These are phyloP conservation scores for Cryphonectria japonica DNA, from an alignment of 2,329 filamentous ascomycete genomes.

Conservation along the genomic window DNA sequence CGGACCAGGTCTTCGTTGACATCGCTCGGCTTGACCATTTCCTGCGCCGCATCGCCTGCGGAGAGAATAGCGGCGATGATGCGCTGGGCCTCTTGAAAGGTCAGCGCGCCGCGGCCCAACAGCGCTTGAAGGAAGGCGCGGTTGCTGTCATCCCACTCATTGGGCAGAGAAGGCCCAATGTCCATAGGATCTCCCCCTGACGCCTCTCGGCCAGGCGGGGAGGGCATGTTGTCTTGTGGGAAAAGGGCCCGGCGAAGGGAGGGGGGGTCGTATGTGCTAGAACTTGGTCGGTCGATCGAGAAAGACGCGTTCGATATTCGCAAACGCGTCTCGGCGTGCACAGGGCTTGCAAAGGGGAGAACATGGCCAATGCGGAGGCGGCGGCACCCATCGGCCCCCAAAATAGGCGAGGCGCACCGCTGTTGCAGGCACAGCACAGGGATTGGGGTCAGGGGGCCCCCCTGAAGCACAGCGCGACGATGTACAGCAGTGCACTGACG, in stretches of 20 bases:
- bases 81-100: constrained; percentile 71
- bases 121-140: constrained; percentile 91
- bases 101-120: constrained; percentile 77
- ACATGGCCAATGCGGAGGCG: neutral
- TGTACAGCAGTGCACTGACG: neutral
- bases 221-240: neutral
- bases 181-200: constrained; percentile 28
- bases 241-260: neutral
- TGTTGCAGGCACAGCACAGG: neutral
- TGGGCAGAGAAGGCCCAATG: constrained; percentile 39
- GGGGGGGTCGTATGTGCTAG: neutral
- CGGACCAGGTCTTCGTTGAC: constrained; percentile 71
- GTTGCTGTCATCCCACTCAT: constrained; percentile 64
- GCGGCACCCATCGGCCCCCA: neutral
- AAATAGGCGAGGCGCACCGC: constrained; percentile 2
- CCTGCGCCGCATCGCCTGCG: constrained; percentile 46
- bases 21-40: constrained; percentile 58
- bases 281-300: neutral
- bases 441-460: neutral
- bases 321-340: neutral
- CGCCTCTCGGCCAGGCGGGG: neutral
- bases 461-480: neutral
- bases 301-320: constrained; percentile 2
- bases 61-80: constrained; percentile 78
- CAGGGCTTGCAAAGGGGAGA: neutral